Conservation (phyloP, 2,329 filamentous ascomycete species). For the Neofusicoccum kwambonambiense region DNA sequence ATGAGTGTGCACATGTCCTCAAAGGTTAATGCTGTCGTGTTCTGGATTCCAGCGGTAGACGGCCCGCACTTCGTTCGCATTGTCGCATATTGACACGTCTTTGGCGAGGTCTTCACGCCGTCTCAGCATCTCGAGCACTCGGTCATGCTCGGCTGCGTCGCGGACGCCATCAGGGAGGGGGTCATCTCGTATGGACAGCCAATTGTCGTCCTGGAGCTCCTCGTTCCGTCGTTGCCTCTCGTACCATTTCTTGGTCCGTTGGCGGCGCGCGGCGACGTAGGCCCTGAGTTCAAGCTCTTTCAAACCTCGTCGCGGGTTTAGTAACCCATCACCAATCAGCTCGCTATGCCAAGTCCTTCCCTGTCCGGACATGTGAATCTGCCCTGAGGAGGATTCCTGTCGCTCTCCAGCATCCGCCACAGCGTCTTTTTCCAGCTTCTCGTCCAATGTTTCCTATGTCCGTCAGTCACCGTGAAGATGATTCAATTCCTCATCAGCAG, state of each 20-base stretch:
- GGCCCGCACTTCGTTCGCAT: neutral
- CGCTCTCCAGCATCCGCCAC: neutral
- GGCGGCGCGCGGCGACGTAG: neutral
- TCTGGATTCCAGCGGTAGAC: conserved; percentile 7
- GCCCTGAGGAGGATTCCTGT: too few relatives aligned
- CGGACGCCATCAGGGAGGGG: neutral
- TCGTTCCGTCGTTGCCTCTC: neutral
- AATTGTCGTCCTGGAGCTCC: neutral
- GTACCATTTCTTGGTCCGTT: neutral
- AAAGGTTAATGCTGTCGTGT: neutral
- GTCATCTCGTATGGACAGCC: neutral
- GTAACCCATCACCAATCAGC: neutral
- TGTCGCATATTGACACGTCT: conserved; percentile 8
- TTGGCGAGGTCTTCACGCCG: conserved; percentile 3
- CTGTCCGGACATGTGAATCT: neutral
- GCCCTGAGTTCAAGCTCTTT: neutral
- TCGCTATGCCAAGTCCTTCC: neutral
- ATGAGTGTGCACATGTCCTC: neutral
- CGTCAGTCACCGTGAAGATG: neutral
- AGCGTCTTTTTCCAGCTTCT: neutral
- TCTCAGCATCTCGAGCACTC: neutral
- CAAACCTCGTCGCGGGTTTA: neutral
- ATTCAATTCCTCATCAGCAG: neutral
- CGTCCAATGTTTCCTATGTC: neutral
- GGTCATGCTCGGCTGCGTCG: neutral